Conservation (phyloP, 139 green algal species). For the Haematococcus lacustris region DNA sequence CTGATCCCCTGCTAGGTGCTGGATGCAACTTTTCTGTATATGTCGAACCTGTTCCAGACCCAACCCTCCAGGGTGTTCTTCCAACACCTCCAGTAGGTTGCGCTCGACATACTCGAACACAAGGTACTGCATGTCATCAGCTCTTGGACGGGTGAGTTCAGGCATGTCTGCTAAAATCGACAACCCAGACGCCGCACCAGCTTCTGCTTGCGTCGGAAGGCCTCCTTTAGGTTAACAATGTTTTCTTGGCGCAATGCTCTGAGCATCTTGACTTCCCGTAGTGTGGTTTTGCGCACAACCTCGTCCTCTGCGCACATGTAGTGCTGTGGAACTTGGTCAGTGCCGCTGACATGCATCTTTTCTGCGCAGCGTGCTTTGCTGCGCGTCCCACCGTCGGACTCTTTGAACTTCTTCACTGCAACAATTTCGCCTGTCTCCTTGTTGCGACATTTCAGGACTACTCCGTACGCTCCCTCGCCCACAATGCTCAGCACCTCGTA, state of each 20-base stretch:
- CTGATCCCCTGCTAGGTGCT: no score
- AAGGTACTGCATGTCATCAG: conserved; percentile 57
- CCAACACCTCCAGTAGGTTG: conserved; percentile 74
- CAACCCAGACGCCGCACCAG: conserved; percentile 62
- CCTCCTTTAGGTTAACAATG: conserved; percentile 85
- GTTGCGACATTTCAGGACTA: conserved; percentile 78
- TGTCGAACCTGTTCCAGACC: conserved; percentile 40
- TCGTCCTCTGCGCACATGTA: conserved; percentile 55
- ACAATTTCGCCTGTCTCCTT: conserved; percentile 72
- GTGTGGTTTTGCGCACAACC: conserved; percentile 75
- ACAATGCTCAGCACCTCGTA: conserved; percentile 56
- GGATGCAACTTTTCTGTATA: no score
- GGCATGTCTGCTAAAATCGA: no score
- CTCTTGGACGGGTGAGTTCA: no score
- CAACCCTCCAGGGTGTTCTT: conserved; percentile 53
- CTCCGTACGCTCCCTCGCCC: conserved; percentile 84
- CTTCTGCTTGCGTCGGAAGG: conserved; percentile 71
- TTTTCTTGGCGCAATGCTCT: conserved; percentile 67
- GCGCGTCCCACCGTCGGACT: conserved; percentile 46
- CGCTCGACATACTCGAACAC: conserved; percentile 89
- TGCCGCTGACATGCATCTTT: conserved; percentile 2
- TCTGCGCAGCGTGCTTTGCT: not conserved
- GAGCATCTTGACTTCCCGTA: conserved; percentile 83
- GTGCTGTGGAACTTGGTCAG: not conserved
- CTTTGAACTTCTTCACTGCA: conserved; percentile 93